A percentile compares a stretch with the other conserved stretches of the same genome.
phyloP scores from a whole-genome alignment of 2,329 filamentous ascomycete genomes.

The Sporothrix schenckii region DNA sequence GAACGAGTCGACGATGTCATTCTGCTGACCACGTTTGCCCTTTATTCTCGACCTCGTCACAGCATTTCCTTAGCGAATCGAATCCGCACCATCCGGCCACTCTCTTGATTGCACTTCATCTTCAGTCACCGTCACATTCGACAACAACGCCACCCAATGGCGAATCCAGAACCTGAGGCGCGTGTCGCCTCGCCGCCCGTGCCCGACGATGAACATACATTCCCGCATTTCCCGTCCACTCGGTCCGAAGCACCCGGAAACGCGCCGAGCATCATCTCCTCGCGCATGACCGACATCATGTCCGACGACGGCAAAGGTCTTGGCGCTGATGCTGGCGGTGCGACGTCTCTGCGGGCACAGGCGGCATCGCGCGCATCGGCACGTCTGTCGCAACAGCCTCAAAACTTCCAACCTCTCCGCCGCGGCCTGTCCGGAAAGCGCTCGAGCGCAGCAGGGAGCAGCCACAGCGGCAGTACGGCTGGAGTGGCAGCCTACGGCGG shows the following conservation, averaged over 20 bases:
- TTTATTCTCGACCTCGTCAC: background rate
- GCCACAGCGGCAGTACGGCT: constrained; percentile 40
- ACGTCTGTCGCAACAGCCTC: constrained; percentile 45
- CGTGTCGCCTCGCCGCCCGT: constrained; percentile 43
- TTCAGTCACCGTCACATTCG: background rate
- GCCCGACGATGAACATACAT: constrained; percentile 45
- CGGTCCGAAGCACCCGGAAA: constrained; percentile 50
- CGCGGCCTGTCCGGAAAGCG: constrained; percentile 53
- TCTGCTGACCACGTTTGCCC: constrained; percentile 12
- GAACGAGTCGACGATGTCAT: constrained; percentile 16
- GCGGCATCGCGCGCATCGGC: constrained; percentile 55
- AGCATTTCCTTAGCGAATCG: background rate
- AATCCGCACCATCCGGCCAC: background rate
- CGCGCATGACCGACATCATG: constrained; percentile 68
- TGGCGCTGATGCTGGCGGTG: constrained; percentile 42
- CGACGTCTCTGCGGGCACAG: constrained; percentile 53
- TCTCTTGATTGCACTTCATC: background rate
- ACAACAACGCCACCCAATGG: constrained; percentile 28
- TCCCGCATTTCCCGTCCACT: constrained; percentile 49
- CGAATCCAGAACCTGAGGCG: constrained; percentile 44
- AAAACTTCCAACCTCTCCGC: constrained; percentile 54
- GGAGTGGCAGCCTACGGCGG: constrained; percentile 44
- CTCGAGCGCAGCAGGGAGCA: constrained; percentile 46
- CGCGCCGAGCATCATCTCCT: constrained; percentile 67
- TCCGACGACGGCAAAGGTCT: constrained; percentile 57